Conservation (phyloP, 1,284 basidiomycete species). For the Anthracocystis panici-leucophaei region DNA sequence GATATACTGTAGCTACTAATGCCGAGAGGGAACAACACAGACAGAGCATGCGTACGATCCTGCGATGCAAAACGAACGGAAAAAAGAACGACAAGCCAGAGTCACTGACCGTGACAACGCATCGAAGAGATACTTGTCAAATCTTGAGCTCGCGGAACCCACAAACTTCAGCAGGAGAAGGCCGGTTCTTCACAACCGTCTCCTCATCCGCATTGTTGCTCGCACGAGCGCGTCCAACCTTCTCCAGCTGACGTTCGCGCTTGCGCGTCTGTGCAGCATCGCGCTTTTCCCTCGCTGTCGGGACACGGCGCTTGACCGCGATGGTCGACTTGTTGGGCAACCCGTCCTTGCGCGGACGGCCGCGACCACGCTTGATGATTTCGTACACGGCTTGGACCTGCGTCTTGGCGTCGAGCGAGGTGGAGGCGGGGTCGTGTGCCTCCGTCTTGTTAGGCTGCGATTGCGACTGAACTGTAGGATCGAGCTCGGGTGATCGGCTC, state of each 20-base stretch:
- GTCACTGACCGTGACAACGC: background rate
- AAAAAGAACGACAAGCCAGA: background rate
- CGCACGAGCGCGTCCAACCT: conserved; percentile 19
- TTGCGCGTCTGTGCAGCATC: conserved; percentile 49
- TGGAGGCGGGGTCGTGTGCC: background rate
- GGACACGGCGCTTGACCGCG: conserved; percentile 40
- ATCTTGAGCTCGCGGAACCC: conserved; percentile 62
- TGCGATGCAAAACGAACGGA: background rate
- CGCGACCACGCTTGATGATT: conserved; percentile 50
- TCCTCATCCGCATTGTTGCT: conserved; percentile 7
- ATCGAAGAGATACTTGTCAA: conserved; percentile 8
- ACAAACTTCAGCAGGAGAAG: conserved; percentile 49
- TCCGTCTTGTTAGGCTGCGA: conserved; percentile 7
- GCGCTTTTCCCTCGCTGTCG: conserved; percentile 49
- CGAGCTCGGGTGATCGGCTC: conserved; percentile 48
- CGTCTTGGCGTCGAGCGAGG: conserved; percentile 4
- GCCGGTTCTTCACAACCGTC: conserved; percentile 9
- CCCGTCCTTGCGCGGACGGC: conserved; percentile 51
- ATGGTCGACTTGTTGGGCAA: conserved; percentile 51
- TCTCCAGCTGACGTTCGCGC: conserved; percentile 48
- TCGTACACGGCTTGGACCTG: conserved; percentile 25
- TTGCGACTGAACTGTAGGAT: conserved; percentile 2
- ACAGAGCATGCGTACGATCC: background rate
- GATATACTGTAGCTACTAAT: no score
- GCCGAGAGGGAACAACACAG: no score